These are phyloP conservation scores for Blastosporella zonata DNA, from an alignment of 1,284 basidiomycete genomes.

Conservation along the genomic window DNA sequence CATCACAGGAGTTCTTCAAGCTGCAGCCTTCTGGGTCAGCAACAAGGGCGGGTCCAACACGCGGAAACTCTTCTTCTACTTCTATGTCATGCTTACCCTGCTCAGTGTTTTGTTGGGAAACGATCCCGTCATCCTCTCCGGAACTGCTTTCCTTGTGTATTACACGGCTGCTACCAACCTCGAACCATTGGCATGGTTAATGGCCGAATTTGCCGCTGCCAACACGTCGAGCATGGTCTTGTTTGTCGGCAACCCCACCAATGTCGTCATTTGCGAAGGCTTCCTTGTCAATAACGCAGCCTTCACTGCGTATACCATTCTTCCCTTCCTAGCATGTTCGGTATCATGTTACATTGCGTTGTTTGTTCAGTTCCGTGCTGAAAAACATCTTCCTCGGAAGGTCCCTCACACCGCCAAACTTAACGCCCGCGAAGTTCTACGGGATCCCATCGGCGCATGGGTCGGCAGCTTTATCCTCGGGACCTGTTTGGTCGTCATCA, in stretches of 20 bases:
- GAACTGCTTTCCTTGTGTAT: constrained; percentile 45
- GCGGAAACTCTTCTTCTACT: constrained; percentile 69
- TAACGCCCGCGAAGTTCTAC: constrained; percentile 45
- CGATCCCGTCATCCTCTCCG: constrained; percentile 84
- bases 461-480: constrained; percentile 52
- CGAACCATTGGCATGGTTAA: constrained; percentile 46
- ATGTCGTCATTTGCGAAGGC: constrained; percentile 69
- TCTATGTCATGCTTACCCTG: constrained; percentile 80
- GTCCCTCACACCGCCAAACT: constrained; percentile 38
- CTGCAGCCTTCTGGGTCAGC: constrained; percentile 87
- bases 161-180: constrained; percentile 31
- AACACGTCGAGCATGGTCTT: constrained; percentile 78
- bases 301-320: constrained; percentile 69
- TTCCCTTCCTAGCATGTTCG: constrained; percentile 67
- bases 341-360: constrained; percentile 56
- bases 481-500: constrained; percentile 47
- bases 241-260: constrained; percentile 75
- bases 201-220: constrained; percentile 63
- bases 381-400: constrained; percentile 48
- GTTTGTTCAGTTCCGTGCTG: constrained; percentile 50
- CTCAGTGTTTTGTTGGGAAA: constrained; percentile 89
- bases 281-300: constrained; percentile 61
- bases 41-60: constrained; percentile 74
- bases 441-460: constrained; percentile 49
- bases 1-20: constrained; percentile 83